Evolutionary conservation across 805 yeast genomes (phyloP), one percentile per base, ranked within the genome.

Genomic region (Starmerella apicola): DNA sequence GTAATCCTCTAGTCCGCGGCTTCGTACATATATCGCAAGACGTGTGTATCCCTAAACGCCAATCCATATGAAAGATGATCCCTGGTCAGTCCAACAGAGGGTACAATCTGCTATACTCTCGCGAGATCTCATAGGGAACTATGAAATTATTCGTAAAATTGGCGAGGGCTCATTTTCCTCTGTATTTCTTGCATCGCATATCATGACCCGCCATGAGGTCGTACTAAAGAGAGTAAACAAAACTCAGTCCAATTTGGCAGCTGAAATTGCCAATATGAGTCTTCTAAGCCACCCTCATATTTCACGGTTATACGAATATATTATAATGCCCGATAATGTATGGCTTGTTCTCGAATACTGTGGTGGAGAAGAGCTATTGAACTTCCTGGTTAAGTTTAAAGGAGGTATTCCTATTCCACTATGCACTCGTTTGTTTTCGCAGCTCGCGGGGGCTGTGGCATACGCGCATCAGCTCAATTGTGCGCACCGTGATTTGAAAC

Each of bases 301-400:
- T 36, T 82, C 94, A 3, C 72, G 76, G 43, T 66, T 88, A 10
- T 88, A 83, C 57, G 98, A 88, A 57, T 78, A 85, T 25, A 75
- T 86, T 26, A 75, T 81, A 33, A 77, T 94, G 0, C 94, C 85
- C 46, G 69, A 71, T 2, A 69, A 70, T 45, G 79, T 86, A 1
- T 88, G 94, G 82, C 71, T 91, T 66, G 95, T 76, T 0, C 58
- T 88, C 52, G 97, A 88, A 55, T 91, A 83, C 60, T 88, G 95
- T 54, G 79, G 70, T 23, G 63, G 66, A 15, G 63, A 63, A 34
- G 69, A 64, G 44, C 56, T 64, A 18, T 60, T 59, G 42, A 48
- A 50, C 3, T 56, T 53, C 32, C 52, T 64, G 17, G 48, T 55
- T 16, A 45, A 54, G 3, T 37, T 58, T 17, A 61, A 61, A 2